These are phyloP conservation scores for Tolypocladium inflatum DNA, from an alignment of 2,329 filamentous ascomycete genomes.

Conservation along the genomic window DNA sequence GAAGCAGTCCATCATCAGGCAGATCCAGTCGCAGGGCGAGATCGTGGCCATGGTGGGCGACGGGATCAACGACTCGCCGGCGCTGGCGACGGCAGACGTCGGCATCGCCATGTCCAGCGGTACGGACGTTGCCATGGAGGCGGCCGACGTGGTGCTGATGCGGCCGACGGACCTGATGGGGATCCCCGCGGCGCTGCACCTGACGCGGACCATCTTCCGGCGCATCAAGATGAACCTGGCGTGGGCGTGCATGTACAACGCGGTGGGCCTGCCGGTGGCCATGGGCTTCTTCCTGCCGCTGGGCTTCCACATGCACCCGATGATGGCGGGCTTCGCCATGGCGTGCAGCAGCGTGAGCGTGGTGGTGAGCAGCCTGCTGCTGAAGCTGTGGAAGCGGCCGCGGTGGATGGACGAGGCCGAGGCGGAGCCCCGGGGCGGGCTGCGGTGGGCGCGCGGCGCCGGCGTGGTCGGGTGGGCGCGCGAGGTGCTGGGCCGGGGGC, in stretches of 20 bases:
- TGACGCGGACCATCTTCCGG: slow-evolving; percentile 76
- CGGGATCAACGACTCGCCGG: slow-evolving; percentile 96
- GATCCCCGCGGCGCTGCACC: slow-evolving; percentile 76
- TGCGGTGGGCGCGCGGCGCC: slow-evolving; percentile 31
- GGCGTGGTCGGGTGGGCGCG: slow-evolving; percentile 31
- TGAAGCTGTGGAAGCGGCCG: slow-evolving; percentile 81
- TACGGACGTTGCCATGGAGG: slow-evolving; percentile 96
- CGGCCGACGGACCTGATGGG: slow-evolving; percentile 82
- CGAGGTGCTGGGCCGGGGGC: slow-evolving; percentile 28
- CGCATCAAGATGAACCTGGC: slow-evolving; percentile 89
- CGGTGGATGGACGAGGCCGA: slow-evolving; percentile 72
- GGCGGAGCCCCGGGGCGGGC: slow-evolving; percentile 46
- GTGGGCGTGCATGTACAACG: slow-evolving; percentile 91
- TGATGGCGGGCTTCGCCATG: slow-evolving; percentile 94
- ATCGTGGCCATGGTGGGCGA: slow-evolving; percentile 95
- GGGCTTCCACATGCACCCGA: slow-evolving; percentile 79
- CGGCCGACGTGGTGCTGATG: slow-evolving; percentile 94
- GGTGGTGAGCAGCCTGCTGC: slow-evolving; percentile 69
- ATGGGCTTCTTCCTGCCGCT: slow-evolving; percentile 94
- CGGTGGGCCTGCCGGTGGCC: slow-evolving; percentile 84
- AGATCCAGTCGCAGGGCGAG: slow-evolving; percentile 65
- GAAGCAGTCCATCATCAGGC: slow-evolving; percentile 76
- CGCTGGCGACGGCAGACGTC: slow-evolving; percentile 82
- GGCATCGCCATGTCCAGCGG: slow-evolving; percentile 89
- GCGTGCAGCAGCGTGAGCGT: slow-evolving; percentile 84